Evolutionary conservation across 164 flowering plant species (phyloP).

Genomic region (Cinnamomum micranthum): DNA sequence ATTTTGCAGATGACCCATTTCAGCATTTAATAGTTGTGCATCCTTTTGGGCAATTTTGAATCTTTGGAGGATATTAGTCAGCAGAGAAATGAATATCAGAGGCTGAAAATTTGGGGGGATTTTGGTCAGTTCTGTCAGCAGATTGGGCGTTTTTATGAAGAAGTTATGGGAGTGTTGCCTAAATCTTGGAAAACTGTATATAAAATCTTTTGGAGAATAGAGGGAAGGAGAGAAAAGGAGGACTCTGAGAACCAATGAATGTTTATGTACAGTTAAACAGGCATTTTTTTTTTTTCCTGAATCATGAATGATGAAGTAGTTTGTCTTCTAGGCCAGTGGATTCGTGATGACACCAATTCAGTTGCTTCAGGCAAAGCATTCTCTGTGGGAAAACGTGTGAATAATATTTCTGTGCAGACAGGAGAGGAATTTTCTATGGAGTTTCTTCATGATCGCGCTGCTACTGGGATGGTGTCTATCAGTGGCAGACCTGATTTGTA

Average conservation of each 20-base stretch:
- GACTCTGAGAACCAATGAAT: conserved; percentile 1
- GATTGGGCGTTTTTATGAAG: not conserved
- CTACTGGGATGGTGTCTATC: conserved; percentile 22
- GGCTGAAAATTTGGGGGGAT: conserved; percentile 1
- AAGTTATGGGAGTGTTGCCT: not conserved
- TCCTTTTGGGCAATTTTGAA: not conserved
- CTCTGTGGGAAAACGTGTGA: conserved; percentile 17
- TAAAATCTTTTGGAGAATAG: not conserved
- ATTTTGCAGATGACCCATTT: not conserved
- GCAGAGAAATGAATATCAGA: not conserved
- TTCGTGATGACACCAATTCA: conserved; percentile 17
- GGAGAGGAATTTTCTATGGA: conserved; percentile 81
- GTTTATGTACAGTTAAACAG: conserved; percentile 6
- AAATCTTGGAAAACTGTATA: not conserved
- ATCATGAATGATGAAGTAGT: conserved; percentile 37
- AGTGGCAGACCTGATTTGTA: conserved; percentile 21
- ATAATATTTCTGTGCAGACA: conserved; percentile 56
- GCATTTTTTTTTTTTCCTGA: not conserved
- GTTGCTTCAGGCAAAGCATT: conserved; percentile 10
- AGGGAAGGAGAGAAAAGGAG: conserved; percentile 4
- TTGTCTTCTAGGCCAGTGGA: conserved; percentile 28
- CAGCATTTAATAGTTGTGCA: not conserved
- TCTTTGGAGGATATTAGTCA: not conserved
- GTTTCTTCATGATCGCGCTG: conserved; percentile 48
- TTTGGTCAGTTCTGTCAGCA: not conserved